phyloP scores from a whole-genome alignment of 768 basidiomycete genomes.

The Hericium rajendrae region DNA sequence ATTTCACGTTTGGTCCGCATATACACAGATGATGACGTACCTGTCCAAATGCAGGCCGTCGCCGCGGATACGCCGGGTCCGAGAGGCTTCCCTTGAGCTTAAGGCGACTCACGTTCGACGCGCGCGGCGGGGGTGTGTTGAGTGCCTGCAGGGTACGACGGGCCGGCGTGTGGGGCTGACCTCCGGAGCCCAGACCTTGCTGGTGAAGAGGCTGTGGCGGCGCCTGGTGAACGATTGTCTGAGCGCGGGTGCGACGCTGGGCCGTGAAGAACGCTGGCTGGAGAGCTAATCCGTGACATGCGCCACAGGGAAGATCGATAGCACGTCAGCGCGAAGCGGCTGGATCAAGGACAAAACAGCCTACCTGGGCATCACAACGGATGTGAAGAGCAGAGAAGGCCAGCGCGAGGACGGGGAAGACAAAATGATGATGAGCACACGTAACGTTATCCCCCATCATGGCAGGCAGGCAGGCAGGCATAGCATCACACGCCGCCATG shows the following conservation, averaged over 20 bases:
- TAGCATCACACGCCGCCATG: slow-evolving; percentile 5
- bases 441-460: slow-evolving; percentile 17
- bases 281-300: background rate
- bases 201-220: slow-evolving; percentile 18
- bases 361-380: background rate
- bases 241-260: slow-evolving; percentile 19
- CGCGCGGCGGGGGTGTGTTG: slow-evolving; percentile 63
- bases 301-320: background rate
- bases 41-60: slow-evolving; percentile 31
- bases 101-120: slow-evolving; percentile 41
- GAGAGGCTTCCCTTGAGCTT: slow-evolving; percentile 65
- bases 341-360: background rate
- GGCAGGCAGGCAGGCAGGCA: background rate
- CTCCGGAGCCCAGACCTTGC: too few relatives aligned
- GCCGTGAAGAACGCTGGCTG: slow-evolving; percentile 11
- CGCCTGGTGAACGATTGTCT: slow-evolving; percentile 17
- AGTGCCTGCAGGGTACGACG: slow-evolving; percentile 28
- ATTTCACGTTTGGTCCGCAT: too few relatives aligned
- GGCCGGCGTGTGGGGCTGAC: slow-evolving; percentile 22
- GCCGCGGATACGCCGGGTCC: slow-evolving; percentile 51
- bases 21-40: slow-evolving; percentile 18
- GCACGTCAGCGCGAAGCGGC: background rate
- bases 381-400: background rate
- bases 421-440: slow-evolving; percentile 14
- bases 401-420: background rate